Evolutionary conservation across 164 flowering plant genomes (phyloP).

Genomic region (Taxillus chinensis): DNA sequence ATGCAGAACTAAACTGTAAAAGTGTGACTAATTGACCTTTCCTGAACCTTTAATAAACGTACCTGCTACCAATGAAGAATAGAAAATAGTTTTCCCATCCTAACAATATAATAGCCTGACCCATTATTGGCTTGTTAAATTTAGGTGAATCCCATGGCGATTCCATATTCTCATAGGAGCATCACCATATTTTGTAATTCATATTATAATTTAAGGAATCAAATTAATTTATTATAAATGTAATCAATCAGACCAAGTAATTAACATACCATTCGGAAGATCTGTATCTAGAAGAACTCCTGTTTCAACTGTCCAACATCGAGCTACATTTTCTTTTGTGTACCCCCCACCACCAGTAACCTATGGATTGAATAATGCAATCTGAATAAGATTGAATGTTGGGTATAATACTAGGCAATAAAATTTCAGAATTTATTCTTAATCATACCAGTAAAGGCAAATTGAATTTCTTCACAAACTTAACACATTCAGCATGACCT

Average conservation of each 20-base stretch:
- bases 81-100: too few relatives aligned
- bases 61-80: too few relatives aligned
- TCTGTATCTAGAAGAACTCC: conserved; percentile 86
- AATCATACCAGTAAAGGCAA: conserved; percentile 74
- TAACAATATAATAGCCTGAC: too few relatives aligned
- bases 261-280: conserved; percentile 72
- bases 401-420: not conserved
- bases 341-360: conserved; percentile 99
- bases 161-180: too few relatives aligned
- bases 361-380: conserved; percentile 24
- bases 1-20: too few relatives aligned
- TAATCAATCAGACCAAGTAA: not conserved
- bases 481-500: conserved; percentile 98
- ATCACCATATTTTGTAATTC: too few relatives aligned
- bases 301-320: conserved; percentile 98
- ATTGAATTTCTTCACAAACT: conserved; percentile 86
- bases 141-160: too few relatives aligned
- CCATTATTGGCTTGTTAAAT: too few relatives aligned
- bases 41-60: too few relatives aligned
- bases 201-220: too few relatives aligned
- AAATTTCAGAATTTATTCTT: not conserved
- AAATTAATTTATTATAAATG: too few relatives aligned
- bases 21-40: too few relatives aligned
- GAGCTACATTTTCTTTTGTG: conserved; percentile 95
- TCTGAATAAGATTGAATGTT: not conserved